Base-by-base conservation (phyloP, 495 filamentous ascomycete species). In the Hypoxylon rickii region DNA sequence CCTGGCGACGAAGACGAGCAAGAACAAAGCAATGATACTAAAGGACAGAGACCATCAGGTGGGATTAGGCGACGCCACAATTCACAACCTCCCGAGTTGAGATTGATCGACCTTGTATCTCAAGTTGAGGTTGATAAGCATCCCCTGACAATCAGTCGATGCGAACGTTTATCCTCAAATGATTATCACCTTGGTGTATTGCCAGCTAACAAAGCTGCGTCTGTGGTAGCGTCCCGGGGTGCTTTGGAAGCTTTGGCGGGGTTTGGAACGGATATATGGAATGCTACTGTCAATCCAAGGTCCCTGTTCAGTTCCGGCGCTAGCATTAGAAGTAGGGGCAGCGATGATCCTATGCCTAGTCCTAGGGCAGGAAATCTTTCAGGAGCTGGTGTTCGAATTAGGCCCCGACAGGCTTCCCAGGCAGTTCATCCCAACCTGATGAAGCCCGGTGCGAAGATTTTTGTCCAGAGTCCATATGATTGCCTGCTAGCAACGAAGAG, bases 401-500 rank as follows among this genome's bases (percentile, higher is more conserved):
- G 41, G 36, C 8, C 31, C 8, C 41, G 44, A 17, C 44, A 44
- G 10, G 37, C 31, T 7, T 61, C 42, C 17, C 51, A 52, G 39
- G 62, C 71, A 3, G 68, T 70, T 1, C 77, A 81, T 58, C 74
- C 77, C 1, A 72, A 76, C 46, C 70, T 82, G 7, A 59, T 67
- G 38, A 84, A 83, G 12, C 81, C 84, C 5, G 92, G 94, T 0
- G 81, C 92, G 55, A 97, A 97, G 61, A 89, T 98, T 19, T 96
- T 96, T 67, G 88, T 98, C 22, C 90, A 95, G 44, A 97, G 92
- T 62, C 95, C 95, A 1, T 98, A 94, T 60, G 94, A 98, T 72
- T 96, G 92, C 58, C 83, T 96, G 17, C 76, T 96, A 47, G 88
- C 90, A 0, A 87, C 93, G 0, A 90, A 90, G 62, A 76, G 94